Evolutionary conservation across 306 rosid species (phyloP).

Genomic region (Quercus agrifolia): DNA sequence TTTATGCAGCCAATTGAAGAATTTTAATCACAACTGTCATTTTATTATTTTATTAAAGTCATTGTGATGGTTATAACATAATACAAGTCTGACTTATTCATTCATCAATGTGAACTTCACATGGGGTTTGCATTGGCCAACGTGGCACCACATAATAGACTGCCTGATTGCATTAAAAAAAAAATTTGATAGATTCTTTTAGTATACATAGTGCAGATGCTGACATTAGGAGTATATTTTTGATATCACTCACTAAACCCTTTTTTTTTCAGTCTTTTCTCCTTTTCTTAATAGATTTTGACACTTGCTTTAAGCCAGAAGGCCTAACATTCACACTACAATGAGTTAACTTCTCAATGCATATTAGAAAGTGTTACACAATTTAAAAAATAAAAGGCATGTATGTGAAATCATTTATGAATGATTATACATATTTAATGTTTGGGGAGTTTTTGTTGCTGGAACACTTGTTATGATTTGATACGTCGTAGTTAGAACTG

Average conservation of each 20-base stretch:
- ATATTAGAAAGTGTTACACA: too few relatives aligned
- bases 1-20: not conserved
- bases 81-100: not conserved
- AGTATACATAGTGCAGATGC: not conserved
- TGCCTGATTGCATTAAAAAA: not conserved
- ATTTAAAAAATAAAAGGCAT: too few relatives aligned
- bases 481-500: too few relatives aligned
- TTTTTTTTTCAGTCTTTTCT: not conserved
- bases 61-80: too few relatives aligned
- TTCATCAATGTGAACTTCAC: not conserved
- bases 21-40: not conserved
- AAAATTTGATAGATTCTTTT: not conserved
- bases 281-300: not conserved
- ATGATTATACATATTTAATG: not conserved
- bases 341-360: too few relatives aligned
- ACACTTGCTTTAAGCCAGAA: not conserved
- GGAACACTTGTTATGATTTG: too few relatives aligned
- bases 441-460: too few relatives aligned
- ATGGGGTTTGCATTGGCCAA: not conserved
- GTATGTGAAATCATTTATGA: not conserved
- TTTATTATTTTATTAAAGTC: not conserved
- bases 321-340: too few relatives aligned
- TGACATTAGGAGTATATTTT: not conserved
- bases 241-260: not conserved
- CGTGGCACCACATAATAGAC: too few relatives aligned